Conservation (phyloP, 2,329 filamentous ascomycete genomes). For the Monosporascus ibericus region DNA sequence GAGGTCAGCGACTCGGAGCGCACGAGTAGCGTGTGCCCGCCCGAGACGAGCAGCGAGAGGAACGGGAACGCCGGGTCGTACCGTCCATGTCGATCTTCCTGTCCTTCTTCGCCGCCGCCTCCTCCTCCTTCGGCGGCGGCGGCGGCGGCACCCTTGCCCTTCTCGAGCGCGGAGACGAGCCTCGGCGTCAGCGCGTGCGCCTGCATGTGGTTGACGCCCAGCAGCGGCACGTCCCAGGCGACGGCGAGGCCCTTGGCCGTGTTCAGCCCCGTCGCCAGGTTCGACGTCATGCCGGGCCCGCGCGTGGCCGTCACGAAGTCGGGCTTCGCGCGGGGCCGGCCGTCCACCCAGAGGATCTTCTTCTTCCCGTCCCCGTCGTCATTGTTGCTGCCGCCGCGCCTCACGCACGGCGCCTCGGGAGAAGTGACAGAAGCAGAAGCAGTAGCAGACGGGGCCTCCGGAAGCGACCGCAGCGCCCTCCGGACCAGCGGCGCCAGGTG, state of each 20-base stretch:
- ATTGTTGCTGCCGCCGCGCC: slow-evolving; percentile 9
- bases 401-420: slow-evolving; percentile 1
- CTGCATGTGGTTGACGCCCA: slow-evolving; percentile 96
- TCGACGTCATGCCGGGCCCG: slow-evolving; percentile 81
- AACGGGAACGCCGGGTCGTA: slow-evolving; percentile 66
- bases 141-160: slow-evolving; percentile 7
- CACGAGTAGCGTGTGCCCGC: slow-evolving; percentile 85
- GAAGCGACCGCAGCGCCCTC: slow-evolving; percentile 53
- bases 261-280: slow-evolving; percentile 71
- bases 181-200: slow-evolving; percentile 87
- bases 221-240: slow-evolving; percentile 74
- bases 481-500: slow-evolving; percentile 63
- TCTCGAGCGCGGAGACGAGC: slow-evolving; percentile 58
- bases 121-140: slow-evolving; percentile 2
- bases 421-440: neutral
- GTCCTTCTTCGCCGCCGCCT: neutral
- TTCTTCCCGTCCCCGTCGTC: slow-evolving; percentile 7
- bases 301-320: slow-evolving; percentile 87
- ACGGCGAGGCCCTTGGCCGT: slow-evolving; percentile 81
- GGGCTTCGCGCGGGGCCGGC: slow-evolving; percentile 42
- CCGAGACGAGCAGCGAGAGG: slow-evolving; percentile 81
- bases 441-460: slow-evolving; percentile 11
- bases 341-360: slow-evolving; percentile 18
- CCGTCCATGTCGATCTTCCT: slow-evolving; percentile 1
- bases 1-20: slow-evolving; percentile 61